Conservation (phyloP, 1,139 yeast species). For the Suhomyces yuchorum region DNA sequence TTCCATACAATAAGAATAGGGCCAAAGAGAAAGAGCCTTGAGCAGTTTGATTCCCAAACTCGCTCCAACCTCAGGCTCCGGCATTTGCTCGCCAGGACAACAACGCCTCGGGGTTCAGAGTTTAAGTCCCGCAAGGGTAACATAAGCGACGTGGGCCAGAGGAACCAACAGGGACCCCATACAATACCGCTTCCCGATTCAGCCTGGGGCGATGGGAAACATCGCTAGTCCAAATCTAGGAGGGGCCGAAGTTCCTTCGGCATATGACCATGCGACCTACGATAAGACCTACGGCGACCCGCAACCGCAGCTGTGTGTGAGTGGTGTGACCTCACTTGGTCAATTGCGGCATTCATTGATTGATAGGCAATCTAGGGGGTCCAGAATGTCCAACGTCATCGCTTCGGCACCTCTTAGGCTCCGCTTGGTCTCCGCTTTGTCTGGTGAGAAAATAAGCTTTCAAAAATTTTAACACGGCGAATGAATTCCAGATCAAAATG, state of each 20-base stretch:
- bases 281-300: no score
- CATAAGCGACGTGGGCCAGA: not conserved
- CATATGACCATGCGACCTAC: no score
- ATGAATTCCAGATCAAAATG: not conserved
- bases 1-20: no score
- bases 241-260: no score
- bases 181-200: not conserved
- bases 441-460: not conserved
- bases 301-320: no score
- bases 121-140: not conserved
- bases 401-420: not conserved
- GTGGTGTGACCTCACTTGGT: no score
- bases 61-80: no score
- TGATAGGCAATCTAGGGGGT: no score
- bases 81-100: not conserved
- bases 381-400: not conserved
- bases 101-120: not conserved
- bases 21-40: no score
- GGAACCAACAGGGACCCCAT: not conserved
- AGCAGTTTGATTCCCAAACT: no score
- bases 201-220: not conserved
- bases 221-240: not conserved
- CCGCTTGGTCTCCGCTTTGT: not conserved
- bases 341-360: no score
- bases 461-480: not conserved